Evolutionary conservation across 1,284 basidiomycete genomes (phyloP), one percentile per base, ranked within the genome.

Genomic region (Neotropicomus parvogracilis): DNA sequence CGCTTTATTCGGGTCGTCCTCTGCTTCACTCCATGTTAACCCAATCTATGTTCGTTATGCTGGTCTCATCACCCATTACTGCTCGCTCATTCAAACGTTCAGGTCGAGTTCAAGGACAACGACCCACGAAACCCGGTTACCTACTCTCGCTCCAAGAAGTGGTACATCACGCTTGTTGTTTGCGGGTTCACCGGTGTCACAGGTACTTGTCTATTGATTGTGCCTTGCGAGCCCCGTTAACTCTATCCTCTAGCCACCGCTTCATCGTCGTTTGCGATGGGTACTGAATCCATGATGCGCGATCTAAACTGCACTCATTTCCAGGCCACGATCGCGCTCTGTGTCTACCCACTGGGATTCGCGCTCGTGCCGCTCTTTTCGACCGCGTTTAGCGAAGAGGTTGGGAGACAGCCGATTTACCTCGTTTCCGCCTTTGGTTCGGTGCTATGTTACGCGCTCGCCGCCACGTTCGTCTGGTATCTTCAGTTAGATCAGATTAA

Each of bases 391-490:
- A 70, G 70, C 12, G 78, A 79, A 56, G 78, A 78, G 50, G 70
- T 75, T 40, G 77, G 78, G 0, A 57, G 78, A 17, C 65, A 64
- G 27, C 72, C 71, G 38, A 67, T 77, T 34, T 79, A 77, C 48
- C 54, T 78, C 32, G 54, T 62, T 27, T 65, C 72, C 1, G 65
- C 63, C 24, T 61, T 67, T 46, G 58, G 65, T 35, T 73, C 81
- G 78, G 12, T 73, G 68, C 9, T 57, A 58, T 81, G 45, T 73
- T 78, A 72, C 59, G 67, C 59, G 35, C 44, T 73, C 9, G 63
- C 70, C 36, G 67, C 79, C 13, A 58, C 80, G 86, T 88, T 59
- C 65, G 82, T 74, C 35, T 26, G 32, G 27, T n/a, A 5, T 35
- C 19, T 32, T 21, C 38, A 37, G 26, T 16, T 9, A 7, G 16